Conservation (phyloP, 106 monocot species). For the Allium fistulosum region DNA sequence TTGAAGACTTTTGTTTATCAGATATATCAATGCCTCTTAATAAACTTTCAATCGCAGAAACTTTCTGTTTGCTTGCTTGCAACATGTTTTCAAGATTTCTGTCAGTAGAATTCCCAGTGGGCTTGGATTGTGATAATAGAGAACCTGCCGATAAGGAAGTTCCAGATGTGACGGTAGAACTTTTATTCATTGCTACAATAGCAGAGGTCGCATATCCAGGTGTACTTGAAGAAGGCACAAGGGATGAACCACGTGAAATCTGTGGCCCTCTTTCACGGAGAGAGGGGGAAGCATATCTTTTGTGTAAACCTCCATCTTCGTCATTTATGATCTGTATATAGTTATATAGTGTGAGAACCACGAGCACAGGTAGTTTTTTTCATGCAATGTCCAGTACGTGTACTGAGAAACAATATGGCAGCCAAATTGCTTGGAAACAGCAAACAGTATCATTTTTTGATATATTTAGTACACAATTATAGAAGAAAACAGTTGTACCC, state of each 20-base stretch:
- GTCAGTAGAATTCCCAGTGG: slow-evolving; percentile 50
- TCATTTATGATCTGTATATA: slow-evolving; percentile 72
- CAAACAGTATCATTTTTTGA: not conserved
- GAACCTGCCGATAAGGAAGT: slow-evolving; percentile 42
- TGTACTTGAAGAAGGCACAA: slow-evolving; percentile 25
- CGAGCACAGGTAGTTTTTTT: no score
- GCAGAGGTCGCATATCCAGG: slow-evolving; percentile 93
- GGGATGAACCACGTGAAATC: slow-evolving; percentile 39
- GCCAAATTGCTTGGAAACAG: no score
- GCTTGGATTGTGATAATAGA: slow-evolving; percentile 47
- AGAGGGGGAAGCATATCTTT: slow-evolving; percentile 90
- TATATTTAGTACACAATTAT: not conserved
- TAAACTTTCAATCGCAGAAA: slow-evolving; percentile 96
- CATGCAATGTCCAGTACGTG: no score
- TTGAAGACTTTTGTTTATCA: slow-evolving; percentile 47
- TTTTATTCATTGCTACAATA: slow-evolving; percentile 92
- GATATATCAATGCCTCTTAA: slow-evolving; percentile 77
- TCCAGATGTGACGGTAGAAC: slow-evolving; percentile 54
- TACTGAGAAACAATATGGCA: no score
- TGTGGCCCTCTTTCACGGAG: slow-evolving; percentile 73
- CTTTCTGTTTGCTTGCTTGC: slow-evolving; percentile 93
- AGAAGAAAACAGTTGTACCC: slow-evolving; percentile 40
- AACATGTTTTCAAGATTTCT: slow-evolving; percentile 90
- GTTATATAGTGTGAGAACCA: not conserved
- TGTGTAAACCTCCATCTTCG: slow-evolving; percentile 96